Conservation (phyloP, 1,139 yeast genomes). For the Candida sp. region DNA sequence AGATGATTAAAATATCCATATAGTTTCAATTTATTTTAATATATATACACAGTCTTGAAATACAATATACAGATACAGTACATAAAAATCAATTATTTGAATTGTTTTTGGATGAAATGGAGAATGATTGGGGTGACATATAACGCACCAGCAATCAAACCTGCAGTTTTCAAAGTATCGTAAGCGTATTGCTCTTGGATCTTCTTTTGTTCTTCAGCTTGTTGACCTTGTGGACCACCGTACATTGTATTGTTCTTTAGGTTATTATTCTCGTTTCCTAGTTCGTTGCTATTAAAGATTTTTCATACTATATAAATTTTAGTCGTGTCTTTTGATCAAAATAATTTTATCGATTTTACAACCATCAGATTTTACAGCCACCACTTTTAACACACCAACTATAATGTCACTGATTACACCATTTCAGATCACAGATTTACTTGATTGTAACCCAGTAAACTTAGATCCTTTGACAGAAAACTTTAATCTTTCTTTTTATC, state of each 20-base stretch:
- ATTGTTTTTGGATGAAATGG: constrained; percentile 60
- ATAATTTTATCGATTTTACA: no score
- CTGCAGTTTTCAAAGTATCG: constrained; percentile 65
- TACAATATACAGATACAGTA: neutral
- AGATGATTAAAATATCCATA: constrained; percentile 4
- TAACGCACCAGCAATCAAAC: constrained; percentile 69
- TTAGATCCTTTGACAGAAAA: constrained; percentile 90
- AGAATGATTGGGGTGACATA: constrained; percentile 71
- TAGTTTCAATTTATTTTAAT: neutral
- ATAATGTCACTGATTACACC: constrained; percentile 82
- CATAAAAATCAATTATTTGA: no score
- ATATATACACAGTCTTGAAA: constrained; percentile 1
- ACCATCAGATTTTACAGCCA: neutral
- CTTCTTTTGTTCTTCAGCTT: constrained; percentile 76
- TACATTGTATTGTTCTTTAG: constrained; percentile 50
- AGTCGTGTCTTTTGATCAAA: neutral
- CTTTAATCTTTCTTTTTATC: constrained; percentile 78
- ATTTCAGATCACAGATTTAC: constrained; percentile 81
- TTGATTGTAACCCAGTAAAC: constrained; percentile 70
- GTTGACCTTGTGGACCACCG: constrained; percentile 66
- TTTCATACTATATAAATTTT: neutral
- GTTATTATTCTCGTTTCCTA: neutral
- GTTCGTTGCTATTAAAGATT: neutral
- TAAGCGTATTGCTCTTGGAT: constrained; percentile 68
- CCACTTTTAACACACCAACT: neutral